Evolutionary conservation across 2,329 filamentous ascomycete species (phyloP).

Genomic region (Gliomastix tumulicola): DNA sequence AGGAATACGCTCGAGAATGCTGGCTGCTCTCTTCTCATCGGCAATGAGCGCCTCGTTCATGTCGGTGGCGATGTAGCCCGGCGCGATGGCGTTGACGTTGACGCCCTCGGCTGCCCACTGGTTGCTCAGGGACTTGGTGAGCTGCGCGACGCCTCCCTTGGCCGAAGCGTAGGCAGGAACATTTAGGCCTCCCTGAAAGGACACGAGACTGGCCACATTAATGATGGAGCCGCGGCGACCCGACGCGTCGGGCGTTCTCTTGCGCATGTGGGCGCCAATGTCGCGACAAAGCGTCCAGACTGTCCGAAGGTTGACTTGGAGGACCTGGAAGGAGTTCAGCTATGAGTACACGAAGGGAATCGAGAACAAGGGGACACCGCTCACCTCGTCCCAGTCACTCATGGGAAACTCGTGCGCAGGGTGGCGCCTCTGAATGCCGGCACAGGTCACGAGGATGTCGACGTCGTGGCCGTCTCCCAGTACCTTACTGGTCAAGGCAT

Average conservation of each 20-base stretch:
- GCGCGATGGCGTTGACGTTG: conserved; percentile 74
- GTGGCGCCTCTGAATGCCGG: conserved; percentile 60
- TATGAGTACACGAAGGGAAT: not conserved
- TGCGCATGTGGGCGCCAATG: conserved; percentile 67
- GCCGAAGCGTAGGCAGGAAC: conserved; percentile 74
- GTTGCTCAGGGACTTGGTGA: conserved; percentile 72
- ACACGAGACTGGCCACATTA: conserved; percentile 71
- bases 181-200: conserved; percentile 73
- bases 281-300: conserved; percentile 69
- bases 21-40: conserved; percentile 55
- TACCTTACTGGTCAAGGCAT: conserved; percentile 8
- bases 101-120: conserved; percentile 70
- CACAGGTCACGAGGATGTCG: conserved; percentile 58
- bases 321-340: conserved; percentile 34
- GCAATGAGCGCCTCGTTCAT: conserved; percentile 76
- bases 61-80: conserved; percentile 76
- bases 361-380: not conserved
- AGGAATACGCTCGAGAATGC: conserved; percentile 69
- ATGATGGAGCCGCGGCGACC: conserved; percentile 61
- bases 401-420: conserved; percentile 57
- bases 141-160: conserved; percentile 71
- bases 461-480: conserved; percentile 21
- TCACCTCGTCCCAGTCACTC: conserved; percentile 54
- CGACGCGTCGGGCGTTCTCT: conserved; percentile 28
- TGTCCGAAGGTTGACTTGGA: conserved; percentile 72